Conservation (phyloP, 257 asterid species). For the Primulina eburnea region DNA sequence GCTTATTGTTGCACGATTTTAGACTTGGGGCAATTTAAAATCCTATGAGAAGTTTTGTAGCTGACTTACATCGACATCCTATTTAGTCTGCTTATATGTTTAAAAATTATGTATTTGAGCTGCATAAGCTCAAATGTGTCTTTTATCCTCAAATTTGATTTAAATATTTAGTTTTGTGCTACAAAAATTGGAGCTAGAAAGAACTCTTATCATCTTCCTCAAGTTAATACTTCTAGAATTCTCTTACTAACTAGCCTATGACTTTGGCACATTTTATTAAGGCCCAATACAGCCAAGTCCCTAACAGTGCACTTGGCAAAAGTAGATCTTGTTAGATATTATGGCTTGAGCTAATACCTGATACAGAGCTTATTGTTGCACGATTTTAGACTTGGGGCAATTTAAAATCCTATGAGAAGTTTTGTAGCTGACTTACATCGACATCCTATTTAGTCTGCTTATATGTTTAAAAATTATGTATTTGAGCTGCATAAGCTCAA, state of each 20-base stretch:
- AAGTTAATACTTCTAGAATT: too few relatives aligned
- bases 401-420: background rate
- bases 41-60: background rate
- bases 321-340: background rate
- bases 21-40: background rate
- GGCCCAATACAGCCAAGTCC: too few relatives aligned
- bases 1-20: background rate
- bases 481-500: background rate
- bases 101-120: too few relatives aligned
- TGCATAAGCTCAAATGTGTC: background rate
- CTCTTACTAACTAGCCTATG: too few relatives aligned
- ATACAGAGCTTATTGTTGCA: background rate
- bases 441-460: background rate
- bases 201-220: too few relatives aligned
- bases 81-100: background rate
- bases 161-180: too few relatives aligned
- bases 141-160: background rate
- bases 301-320: background rate
- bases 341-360: conserved; percentile 15
- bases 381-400: background rate
- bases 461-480: too few relatives aligned
- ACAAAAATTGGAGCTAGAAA: too few relatives aligned
- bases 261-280: too few relatives aligned
- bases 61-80: background rate
- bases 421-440: background rate